Evolutionary conservation across 495 filamentous ascomycete species (phyloP).

Genomic region (Copromyces sp.): DNA sequence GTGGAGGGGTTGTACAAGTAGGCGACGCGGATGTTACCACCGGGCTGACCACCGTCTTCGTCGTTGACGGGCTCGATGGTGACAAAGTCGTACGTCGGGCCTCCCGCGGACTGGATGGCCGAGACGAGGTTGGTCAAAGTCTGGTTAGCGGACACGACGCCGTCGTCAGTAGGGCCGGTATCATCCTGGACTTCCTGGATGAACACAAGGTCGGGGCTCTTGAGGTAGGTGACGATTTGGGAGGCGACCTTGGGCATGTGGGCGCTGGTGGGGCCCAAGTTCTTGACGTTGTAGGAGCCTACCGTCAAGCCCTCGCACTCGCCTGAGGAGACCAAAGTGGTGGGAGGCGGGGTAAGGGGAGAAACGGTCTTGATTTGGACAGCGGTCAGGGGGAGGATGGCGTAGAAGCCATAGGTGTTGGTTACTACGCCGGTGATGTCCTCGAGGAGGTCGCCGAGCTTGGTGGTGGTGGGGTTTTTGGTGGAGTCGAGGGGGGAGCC

Average conservation of each 20-base stretch:
- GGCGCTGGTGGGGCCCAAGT: constrained; percentile 38
- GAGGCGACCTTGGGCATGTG: constrained; percentile 39
- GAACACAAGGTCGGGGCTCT: constrained; percentile 44
- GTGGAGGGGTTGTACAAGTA: constrained; percentile 47
- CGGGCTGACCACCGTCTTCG: constrained; percentile 47
- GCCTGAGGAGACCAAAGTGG: constrained; percentile 32
- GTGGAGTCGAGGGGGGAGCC: constrained; percentile 49
- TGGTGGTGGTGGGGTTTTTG: constrained; percentile 40
- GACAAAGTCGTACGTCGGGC: constrained; percentile 35
- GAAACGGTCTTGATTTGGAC: constrained; percentile 29
- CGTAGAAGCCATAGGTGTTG: constrained; percentile 49
- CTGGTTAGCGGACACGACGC: constrained; percentile 33
- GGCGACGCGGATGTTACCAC: constrained; percentile 55
- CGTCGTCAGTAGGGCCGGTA: constrained; percentile 41
- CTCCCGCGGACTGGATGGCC: constrained; percentile 30
- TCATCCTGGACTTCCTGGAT: constrained; percentile 55
- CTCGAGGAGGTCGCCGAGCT: constrained; percentile 44
- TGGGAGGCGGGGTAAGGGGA: constrained; percentile 25
- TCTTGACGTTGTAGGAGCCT: constrained; percentile 53
- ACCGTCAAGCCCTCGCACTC: constrained; percentile 44
- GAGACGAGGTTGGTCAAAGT: constrained; percentile 36
- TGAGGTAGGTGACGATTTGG: constrained; percentile 45
- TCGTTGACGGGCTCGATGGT: constrained; percentile 39
- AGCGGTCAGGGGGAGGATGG: constrained; percentile 45
- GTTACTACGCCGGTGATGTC: constrained; percentile 50